Base-by-base conservation (phyloP, 1,139 yeast species). In the Neolecta irregularis region DNA sequence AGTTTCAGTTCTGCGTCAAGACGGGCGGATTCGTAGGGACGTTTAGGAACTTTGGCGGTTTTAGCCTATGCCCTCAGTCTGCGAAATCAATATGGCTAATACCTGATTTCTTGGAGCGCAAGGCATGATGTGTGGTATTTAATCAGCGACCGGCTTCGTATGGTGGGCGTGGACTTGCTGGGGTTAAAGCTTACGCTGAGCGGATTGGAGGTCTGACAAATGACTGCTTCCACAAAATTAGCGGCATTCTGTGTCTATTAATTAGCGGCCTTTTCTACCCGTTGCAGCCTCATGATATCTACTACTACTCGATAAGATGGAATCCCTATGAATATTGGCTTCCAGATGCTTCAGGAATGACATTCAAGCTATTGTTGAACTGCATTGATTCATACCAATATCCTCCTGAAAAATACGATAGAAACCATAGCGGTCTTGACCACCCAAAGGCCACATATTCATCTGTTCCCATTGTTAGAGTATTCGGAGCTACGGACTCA, bases 1-100 rank as follows among this genome's bases (percentile, higher is more conserved):
- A 88, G 79, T 71, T 88, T 83, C 66, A 88, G 79, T 72, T 91
- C 98, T 64, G 93, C 81, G 61, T 88, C 98, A 34, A 40, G 36
- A 24, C 23, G 39, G 32, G 33, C 37, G 24, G 36, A 43, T 37
- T 29, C 44, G 41, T 30, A 41, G 22, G 41, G 41, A 38, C 36
- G 33, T 12, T 37, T 36, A 8, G 41, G 47, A 12, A 33, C 39
- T 24, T 40, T 46, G 34, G 23, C 21, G 37, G 39, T 18, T 34
- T 34, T 13, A 28, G 33, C 11, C 16, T 13, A 6, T 19, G 9
- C 11, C 29, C 33, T 23, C 30, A 38, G 5, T 25, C 15, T 5
- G 19, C 19, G n/a, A 12, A 17, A 8, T 8, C n/a, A n/a, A n/a
- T n/a, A n/a, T n/a, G n/a, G n/a, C n/a, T n/a, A n/a, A n/a, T n/a